Conservation (phyloP, 139 green algal species). For the Closterium sp. region DNA sequence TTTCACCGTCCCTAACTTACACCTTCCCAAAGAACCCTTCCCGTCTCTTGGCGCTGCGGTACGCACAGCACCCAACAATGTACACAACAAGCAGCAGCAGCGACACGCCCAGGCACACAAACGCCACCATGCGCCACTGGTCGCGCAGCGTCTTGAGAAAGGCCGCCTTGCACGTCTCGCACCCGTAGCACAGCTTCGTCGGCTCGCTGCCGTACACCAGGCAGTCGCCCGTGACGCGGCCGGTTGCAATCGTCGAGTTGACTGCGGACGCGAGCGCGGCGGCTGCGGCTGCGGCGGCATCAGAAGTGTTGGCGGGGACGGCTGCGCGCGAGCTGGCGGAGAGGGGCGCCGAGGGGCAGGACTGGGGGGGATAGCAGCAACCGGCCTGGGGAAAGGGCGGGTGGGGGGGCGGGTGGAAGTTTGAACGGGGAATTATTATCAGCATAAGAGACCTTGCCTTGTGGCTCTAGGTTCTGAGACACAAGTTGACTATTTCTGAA, state of each 20-base stretch:
- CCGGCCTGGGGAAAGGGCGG: not conserved
- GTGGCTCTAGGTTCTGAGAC: too few species aligned
- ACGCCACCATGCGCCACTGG: slow-evolving; percentile 32
- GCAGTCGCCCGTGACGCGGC: slow-evolving; percentile 11
- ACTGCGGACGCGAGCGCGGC: not conserved
- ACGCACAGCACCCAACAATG: slow-evolving; percentile 27
- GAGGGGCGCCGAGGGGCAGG: slow-evolving; percentile 24
- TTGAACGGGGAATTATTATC: not conserved
- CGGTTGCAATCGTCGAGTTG: slow-evolving; percentile 3
- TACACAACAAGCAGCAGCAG: slow-evolving; percentile 18
- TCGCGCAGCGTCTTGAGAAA: slow-evolving; percentile 26
- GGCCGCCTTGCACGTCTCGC: slow-evolving; percentile 40
- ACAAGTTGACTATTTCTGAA: too few species aligned
- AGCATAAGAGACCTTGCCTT: too few species aligned
- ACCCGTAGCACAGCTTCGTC: slow-evolving; percentile 24
- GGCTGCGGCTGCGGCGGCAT: not conserved
- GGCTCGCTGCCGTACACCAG: slow-evolving; percentile 17
- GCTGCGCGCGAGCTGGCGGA: slow-evolving; percentile 8
- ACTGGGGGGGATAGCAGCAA: slow-evolving; percentile 38
- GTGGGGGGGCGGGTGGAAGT: not conserved
- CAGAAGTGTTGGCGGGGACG: not conserved
- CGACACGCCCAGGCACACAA: slow-evolving; percentile 27
- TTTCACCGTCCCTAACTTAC: too few species aligned
- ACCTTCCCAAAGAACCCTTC: too few species aligned
- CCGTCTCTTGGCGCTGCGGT: slow-evolving; percentile 2